These are phyloP conservation scores for Penicillium angulare DNA, from an alignment of 495 filamentous ascomycete genomes.

Conservation along the genomic window DNA sequence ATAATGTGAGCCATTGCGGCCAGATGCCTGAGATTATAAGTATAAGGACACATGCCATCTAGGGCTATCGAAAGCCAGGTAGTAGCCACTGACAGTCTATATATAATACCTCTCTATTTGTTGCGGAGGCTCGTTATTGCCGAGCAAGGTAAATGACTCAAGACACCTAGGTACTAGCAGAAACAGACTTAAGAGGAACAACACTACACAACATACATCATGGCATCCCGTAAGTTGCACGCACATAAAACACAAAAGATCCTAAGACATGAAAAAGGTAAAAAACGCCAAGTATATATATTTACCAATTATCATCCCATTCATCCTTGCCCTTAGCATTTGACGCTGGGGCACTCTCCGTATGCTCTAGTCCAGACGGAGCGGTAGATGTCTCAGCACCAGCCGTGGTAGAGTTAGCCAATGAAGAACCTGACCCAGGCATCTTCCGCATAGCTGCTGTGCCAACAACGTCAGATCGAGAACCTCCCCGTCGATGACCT, in stretches of 20 bases:
- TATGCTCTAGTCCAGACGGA: conserved; percentile 35
- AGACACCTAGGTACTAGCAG: neutral
- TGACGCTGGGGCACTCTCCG: conserved; percentile 31
- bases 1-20: too few species aligned
- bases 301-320: conserved; percentile 68
- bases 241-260: conserved; percentile 4
- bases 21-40: too few species aligned
- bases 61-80: too few species aligned
- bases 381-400: conserved; percentile 25
- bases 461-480: conserved; percentile 57
- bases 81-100: too few species aligned
- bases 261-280: neutral
- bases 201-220: conserved; percentile 4
- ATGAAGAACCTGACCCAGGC: conserved; percentile 37
- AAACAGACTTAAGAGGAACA: neutral
- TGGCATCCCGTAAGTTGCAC: conserved; percentile 3
- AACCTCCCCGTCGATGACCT: conserved; percentile 29
- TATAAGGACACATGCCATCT: too few species aligned
- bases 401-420: conserved; percentile 15
- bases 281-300: conserved; percentile 10
- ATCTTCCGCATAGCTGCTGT: conserved; percentile 68
- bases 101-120: too few species aligned
- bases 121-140: too few species aligned
- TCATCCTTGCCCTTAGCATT: conserved; percentile 51
- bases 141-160: conserved; percentile 14